Conservation (phyloP, 1,139 yeast genomes). For the Diutina neorugosa region DNA sequence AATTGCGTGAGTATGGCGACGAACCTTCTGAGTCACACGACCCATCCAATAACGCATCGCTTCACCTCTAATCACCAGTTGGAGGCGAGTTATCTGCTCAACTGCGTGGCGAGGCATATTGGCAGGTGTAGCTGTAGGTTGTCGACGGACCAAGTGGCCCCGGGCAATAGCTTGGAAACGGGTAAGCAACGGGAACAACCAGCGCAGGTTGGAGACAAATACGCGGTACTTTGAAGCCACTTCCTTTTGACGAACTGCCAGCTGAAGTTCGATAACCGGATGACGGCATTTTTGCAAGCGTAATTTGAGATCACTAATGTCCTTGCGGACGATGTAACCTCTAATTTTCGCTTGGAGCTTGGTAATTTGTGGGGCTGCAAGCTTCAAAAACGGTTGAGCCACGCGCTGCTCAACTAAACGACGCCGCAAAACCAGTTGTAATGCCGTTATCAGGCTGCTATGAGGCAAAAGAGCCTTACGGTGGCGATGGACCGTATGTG, state of each 20-base stretch:
- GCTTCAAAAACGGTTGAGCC: not conserved
- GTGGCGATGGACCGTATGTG: constrained; percentile 26
- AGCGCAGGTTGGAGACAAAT: constrained; percentile 1
- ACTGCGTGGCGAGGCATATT: not conserved
- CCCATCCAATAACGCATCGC: not conserved
- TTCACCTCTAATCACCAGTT: constrained; percentile 2
- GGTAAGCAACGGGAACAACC: constrained; percentile 1
- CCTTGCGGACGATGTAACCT: constrained; percentile 14
- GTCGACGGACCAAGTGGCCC: not conserved
- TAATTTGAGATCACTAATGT: not conserved
- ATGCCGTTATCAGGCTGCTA: constrained; percentile 16
- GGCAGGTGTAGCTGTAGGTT: not conserved
- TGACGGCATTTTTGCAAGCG: not conserved
- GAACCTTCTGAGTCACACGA: not conserved
- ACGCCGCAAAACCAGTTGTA: constrained; percentile 27
- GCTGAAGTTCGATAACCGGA: not conserved
- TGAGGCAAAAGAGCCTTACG: constrained; percentile 21
- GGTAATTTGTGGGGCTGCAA: constrained; percentile 5
- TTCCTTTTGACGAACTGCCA: not conserved
- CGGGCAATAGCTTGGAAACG: not conserved
- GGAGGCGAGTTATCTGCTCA: not conserved
- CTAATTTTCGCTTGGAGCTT: constrained; percentile 19
- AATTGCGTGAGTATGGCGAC: constrained; percentile 12
- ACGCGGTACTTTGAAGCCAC: constrained; percentile 1
- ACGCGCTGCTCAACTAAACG: constrained; percentile 10